phyloP scores from a whole-genome alignment of 352 stramenopile genomes.

The Pythium rishiriense region DNA sequence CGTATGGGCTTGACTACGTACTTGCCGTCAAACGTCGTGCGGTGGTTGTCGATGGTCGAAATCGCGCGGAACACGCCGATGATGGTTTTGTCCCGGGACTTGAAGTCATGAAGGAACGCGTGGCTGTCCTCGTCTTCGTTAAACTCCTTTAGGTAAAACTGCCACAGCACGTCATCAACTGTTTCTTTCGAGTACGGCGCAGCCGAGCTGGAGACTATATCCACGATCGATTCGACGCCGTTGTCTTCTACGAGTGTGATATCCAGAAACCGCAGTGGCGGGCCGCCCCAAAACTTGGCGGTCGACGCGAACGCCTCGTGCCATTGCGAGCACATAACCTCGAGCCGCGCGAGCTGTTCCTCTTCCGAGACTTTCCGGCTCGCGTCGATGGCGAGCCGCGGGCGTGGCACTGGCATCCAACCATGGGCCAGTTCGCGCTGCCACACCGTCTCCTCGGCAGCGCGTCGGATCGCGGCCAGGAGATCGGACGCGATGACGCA shows the following conservation, averaged over 20 bases:
- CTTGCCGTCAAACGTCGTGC: constrained; percentile 12
- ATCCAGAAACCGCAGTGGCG: constrained; percentile 2
- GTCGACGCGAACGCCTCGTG: constrained; percentile 2
- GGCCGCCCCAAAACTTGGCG: constrained; percentile 1
- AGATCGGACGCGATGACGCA: constrained; percentile 12
- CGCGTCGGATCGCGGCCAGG: background rate
- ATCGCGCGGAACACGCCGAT: constrained; percentile 7
- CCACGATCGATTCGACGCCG: background rate
- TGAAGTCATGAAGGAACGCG: constrained; percentile 2
- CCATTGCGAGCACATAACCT: constrained; percentile 6
- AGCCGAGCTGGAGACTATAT: constrained; percentile 5
- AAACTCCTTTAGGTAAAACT: constrained; percentile 8
- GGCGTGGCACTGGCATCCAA: background rate
- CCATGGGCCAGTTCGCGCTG: constrained; percentile 7
- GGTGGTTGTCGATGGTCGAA: constrained; percentile 11
- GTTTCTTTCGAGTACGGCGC: constrained; percentile 4
- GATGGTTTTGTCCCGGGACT: constrained; percentile 3
- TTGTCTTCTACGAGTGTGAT: constrained; percentile 6
- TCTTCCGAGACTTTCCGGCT: constrained; percentile 16
- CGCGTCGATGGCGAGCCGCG: constrained; percentile 17
- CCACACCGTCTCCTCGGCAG: background rate
- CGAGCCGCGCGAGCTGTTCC: constrained; percentile 16
- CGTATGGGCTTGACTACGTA: constrained; percentile 14
- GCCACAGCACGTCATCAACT: constrained; percentile 17
- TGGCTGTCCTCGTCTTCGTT: background rate